Evolutionary conservation across 495 filamentous ascomycete genomes (phyloP).

Genomic region (Umbilicaria muhlenbergii): DNA sequence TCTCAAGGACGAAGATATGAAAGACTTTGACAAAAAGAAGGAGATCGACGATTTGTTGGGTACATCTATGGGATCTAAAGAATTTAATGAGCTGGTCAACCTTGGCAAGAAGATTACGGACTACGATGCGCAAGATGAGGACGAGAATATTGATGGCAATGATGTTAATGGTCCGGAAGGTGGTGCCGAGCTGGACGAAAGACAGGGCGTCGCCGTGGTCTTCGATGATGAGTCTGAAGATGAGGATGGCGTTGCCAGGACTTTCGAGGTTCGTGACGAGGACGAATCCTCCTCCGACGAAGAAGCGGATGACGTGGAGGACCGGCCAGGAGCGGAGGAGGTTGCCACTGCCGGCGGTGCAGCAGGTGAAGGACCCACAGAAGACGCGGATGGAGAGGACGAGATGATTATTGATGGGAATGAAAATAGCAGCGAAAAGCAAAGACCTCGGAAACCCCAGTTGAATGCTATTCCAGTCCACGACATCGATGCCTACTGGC

Average conservation of each 20-base stretch:
- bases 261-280: slow-evolving; percentile 71
- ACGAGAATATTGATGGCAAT: slow-evolving; percentile 57
- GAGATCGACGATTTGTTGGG: slow-evolving; percentile 90
- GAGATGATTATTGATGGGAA: slow-evolving; percentile 71
- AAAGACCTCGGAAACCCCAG: slow-evolving; percentile 28
- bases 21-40: slow-evolving; percentile 97
- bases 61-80: slow-evolving; percentile 63
- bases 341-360: slow-evolving; percentile 33
- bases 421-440: slow-evolving; percentile 22
- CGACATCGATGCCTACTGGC: slow-evolving; percentile 94
- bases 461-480: slow-evolving; percentile 50
- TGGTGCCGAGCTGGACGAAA: slow-evolving; percentile 70
- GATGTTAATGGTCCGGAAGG: slow-evolving; percentile 35
- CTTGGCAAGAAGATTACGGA: slow-evolving; percentile 98
- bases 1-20: slow-evolving; percentile 88
- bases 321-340: slow-evolving; percentile 28
- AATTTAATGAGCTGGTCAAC: slow-evolving; percentile 94
- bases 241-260: slow-evolving; percentile 56
- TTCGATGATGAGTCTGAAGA: slow-evolving; percentile 89
- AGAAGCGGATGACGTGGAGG: slow-evolving; percentile 36
- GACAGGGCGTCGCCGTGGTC: slow-evolving; percentile 91
- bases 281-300: slow-evolving; percentile 57
- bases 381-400: slow-evolving; percentile 34
- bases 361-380: slow-evolving; percentile 31
- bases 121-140: slow-evolving; percentile 93